Evolutionary conservation across 257 asterid genomes (phyloP).

Genomic region (Solanum gracilifrons): DNA sequence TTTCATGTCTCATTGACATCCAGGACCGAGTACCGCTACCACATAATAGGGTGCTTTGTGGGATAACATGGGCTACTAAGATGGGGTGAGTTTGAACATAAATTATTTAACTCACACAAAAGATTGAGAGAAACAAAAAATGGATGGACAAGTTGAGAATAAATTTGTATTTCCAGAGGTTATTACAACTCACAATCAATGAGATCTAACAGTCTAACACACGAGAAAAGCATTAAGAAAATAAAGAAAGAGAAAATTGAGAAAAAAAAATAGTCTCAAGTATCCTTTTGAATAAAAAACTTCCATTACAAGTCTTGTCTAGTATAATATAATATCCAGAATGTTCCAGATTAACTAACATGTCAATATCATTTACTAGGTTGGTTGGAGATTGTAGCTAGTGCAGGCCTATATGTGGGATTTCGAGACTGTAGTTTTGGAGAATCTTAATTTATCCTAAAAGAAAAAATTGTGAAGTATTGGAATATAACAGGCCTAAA

Average conservation of each 20-base stretch:
- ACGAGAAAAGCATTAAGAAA: neutral
- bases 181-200: neutral
- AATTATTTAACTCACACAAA: neutral
- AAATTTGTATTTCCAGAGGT: neutral
- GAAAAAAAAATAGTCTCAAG: neutral
- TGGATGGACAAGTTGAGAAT: neutral
- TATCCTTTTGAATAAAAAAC: neutral
- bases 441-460: neutral
- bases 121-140: neutral
- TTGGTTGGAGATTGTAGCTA: neutral
- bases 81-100: neutral
- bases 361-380: neutral
- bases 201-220: neutral
- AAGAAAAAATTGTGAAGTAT: neutral
- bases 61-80: neutral
- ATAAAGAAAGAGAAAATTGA: neutral
- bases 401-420: neutral
- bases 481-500: neutral
- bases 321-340: neutral
- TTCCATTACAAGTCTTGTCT: neutral
- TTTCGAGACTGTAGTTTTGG: neutral
- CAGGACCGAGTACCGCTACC: neutral
- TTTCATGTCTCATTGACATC: neutral
- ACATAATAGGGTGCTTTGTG: neutral
- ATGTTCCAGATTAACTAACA: neutral